phyloP scores from a whole-genome alignment of 2,329 filamentous ascomycete genomes.

The Fusarium sp. region DNA sequence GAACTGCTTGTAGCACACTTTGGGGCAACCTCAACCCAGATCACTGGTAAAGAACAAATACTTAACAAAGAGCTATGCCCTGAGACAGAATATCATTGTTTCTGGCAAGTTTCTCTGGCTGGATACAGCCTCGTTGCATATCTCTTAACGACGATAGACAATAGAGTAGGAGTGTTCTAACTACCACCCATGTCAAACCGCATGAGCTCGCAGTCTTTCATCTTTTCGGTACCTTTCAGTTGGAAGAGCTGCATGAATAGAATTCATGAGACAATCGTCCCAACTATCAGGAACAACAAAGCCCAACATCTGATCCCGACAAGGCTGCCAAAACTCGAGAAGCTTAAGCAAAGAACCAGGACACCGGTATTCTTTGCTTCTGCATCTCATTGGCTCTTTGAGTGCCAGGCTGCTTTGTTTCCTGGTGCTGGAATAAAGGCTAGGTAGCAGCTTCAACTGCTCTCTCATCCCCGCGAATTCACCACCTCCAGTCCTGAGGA shows the following conservation, averaged over 20 bases:
- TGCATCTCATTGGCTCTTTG: slow-evolving; percentile 3
- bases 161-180: accelerated
- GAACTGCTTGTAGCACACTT: not conserved
- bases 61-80: not conserved
- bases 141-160: accelerated
- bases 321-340: accelerated
- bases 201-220: accelerated
- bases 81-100: no score
- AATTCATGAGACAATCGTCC: not conserved
- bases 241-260: not conserved
- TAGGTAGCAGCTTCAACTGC: not conserved
- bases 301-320: not conserved
- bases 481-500: not conserved
- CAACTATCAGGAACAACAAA: not conserved
- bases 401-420: slow-evolving; percentile 15
- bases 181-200: no score
- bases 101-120: accelerated
- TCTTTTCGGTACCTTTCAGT: not conserved
- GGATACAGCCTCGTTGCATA: accelerated
- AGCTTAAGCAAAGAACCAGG: not conserved
- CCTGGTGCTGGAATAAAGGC: not conserved
- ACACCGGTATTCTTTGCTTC: not conserved
- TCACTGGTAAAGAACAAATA: not conserved
- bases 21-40: accelerated
- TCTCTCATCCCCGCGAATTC: not conserved